Percentiles rank a stretch among this genome's conserved stretches.
phyloP scores from a whole-genome alignment of 345 rosid genomes.

The Zanthoxylum bungeanum region DNA sequence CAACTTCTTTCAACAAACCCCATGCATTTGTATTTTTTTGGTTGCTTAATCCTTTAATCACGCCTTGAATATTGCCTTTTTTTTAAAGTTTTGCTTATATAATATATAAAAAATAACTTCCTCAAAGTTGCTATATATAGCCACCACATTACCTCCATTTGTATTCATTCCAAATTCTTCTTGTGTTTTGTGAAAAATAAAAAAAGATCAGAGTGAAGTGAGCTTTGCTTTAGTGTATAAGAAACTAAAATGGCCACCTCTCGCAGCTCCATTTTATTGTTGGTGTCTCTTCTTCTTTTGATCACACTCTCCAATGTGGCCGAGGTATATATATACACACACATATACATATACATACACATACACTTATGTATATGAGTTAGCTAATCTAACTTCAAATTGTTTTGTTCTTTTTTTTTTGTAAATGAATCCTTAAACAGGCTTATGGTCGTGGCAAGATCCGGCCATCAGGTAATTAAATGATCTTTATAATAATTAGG shows the following conservation, averaged over 20 bases:
- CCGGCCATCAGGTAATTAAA: constrained; percentile 26
- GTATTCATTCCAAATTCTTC: not conserved
- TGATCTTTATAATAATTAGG: not conserved
- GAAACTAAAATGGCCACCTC: constrained; percentile 24
- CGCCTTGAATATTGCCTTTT: constrained; percentile 22
- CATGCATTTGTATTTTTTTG: not conserved
- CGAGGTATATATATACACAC: no score
- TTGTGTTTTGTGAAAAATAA: no score
- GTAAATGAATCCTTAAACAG: constrained; percentile 9
- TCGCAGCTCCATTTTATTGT: constrained; percentile 12
- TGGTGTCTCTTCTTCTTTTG: constrained; percentile 27
- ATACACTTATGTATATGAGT: no score
- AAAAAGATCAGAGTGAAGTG: not conserved
- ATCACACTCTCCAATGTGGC: constrained; percentile 24
- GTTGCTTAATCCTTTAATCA: constrained; percentile 8
- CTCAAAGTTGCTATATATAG: constrained; percentile 12
- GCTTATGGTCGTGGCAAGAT: constrained; percentile 9
- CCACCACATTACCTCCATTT: not conserved
- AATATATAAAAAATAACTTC: not conserved
- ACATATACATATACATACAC: no score
- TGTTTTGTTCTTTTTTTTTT: not conserved
- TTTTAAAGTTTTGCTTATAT: no score
- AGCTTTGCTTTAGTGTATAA: not conserved
- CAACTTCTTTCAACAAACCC: no score
- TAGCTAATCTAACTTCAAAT: not conserved